Evolutionary conservation across 176 grass and related monocot species (phyloP).

Genomic region (Dactylis glomerata): DNA sequence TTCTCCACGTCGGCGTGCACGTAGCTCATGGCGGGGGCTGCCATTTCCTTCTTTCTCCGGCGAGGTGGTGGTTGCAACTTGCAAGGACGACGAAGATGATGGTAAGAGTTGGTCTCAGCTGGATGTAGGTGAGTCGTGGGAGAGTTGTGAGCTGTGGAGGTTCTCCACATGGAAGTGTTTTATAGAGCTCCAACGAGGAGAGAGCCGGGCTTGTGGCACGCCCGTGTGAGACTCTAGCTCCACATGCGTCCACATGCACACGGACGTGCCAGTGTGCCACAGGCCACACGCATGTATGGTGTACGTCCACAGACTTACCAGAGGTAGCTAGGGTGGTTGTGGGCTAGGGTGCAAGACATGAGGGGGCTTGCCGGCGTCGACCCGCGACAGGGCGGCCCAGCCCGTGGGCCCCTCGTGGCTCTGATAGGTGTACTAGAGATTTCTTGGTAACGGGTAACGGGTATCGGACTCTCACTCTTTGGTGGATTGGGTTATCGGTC

Average conservation of each 20-base stretch:
- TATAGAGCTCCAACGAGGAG: slow-evolving; percentile 17
- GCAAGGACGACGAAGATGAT: neutral
- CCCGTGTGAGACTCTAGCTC: slow-evolving; percentile 1
- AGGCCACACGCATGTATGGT: neutral
- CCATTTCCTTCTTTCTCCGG: slow-evolving; percentile 34
- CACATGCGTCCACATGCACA: slow-evolving; percentile 4
- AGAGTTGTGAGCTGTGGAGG: neutral
- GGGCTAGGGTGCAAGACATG: slow-evolving; percentile 45
- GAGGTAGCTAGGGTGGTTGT: slow-evolving; percentile 39
- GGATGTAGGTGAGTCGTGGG: neutral
- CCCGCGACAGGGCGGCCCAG: slow-evolving; percentile 39
- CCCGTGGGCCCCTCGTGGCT: neutral
- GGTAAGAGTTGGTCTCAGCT: neutral
- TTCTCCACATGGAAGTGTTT: slow-evolving; percentile 6
- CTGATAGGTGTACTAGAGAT: neutral
- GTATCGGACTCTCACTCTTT: neutral
- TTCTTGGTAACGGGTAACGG: neutral
- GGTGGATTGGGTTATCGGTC: too few relatives aligned
- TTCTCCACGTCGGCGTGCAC: slow-evolving; percentile 41
- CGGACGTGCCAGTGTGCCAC: slow-evolving; percentile 37
- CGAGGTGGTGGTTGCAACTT: neutral
- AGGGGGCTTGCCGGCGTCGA: slow-evolving; percentile 32
- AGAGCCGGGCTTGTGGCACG: neutral
- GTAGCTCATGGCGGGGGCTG: slow-evolving; percentile 26
- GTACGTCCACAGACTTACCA: neutral